These are phyloP conservation scores for Buxus sempervirens DNA, from an alignment of 164 flowering plant species.

Conservation along the genomic window DNA sequence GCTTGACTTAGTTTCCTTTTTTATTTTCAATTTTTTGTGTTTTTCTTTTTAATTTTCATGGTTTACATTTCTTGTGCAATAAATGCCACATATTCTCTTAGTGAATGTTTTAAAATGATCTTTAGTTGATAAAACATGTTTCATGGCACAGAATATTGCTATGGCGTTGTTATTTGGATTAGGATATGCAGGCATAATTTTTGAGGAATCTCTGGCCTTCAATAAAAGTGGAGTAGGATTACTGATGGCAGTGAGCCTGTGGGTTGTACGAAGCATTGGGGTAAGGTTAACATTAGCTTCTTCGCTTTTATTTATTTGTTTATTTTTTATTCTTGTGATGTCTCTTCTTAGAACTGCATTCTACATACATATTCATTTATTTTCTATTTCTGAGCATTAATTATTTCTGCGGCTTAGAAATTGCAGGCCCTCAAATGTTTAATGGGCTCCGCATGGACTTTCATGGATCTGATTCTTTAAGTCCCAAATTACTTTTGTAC, in stretches of 20 bases:
- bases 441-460: not conserved
- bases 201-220: conserved; percentile 97
- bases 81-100: not conserved
- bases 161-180: conserved; percentile 85
- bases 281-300: conserved; percentile 37
- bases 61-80: not conserved
- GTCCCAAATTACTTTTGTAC: not conserved
- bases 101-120: not conserved
- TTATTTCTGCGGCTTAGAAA: not conserved
- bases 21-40: not conserved
- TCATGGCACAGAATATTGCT: conserved; percentile 73
- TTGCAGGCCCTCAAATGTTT: no score
- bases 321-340: no score
- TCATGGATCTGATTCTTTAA: not conserved
- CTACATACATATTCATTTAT: not conserved
- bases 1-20: not conserved
- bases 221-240: conserved; percentile 98
- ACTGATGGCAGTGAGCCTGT: conserved; percentile 92
- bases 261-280: conserved; percentile 93
- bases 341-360: not conserved
- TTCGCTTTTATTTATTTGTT: not conserved
- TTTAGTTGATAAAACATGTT: conserved; percentile 16
- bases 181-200: conserved; percentile 92
- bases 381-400: not conserved
- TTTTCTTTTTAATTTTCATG: not conserved